Evolutionary conservation across 1,139 yeast genomes (phyloP).

Genomic region (Candida pseudoviswanathii): DNA sequence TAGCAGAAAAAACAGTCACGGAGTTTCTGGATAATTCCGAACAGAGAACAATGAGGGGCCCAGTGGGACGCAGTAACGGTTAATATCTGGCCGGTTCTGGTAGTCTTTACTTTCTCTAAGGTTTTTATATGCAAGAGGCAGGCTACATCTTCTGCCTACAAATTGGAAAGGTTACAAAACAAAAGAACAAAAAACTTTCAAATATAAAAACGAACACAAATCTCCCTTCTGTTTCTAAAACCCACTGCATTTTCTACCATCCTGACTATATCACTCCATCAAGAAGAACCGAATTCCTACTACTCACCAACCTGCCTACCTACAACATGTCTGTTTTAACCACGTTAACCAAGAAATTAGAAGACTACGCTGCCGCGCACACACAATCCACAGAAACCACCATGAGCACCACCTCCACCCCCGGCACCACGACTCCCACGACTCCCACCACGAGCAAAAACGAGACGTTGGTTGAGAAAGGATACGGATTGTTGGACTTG

Average conservation of each 20-base stretch:
- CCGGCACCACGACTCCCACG: conserved; percentile 4
- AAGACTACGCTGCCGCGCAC: neutral
- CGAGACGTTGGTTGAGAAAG: conserved; percentile 8
- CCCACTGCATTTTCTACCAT: too few relatives aligned
- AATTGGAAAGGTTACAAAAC: neutral
- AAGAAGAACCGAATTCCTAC: too few relatives aligned
- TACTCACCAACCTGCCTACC: neutral
- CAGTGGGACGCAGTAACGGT: conserved; percentile 1
- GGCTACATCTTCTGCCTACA: too few relatives aligned
- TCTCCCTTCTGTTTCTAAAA: too few relatives aligned
- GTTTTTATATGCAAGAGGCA: neutral
- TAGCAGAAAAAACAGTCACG: neutral
- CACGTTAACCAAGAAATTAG: conserved; percentile 1
- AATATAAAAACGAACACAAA: conserved; percentile 1
- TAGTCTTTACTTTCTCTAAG: neutral
- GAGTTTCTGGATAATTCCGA: conserved; percentile 5
- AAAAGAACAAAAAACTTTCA: neutral
- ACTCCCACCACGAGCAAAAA: conserved; percentile 2
- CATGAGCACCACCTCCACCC: neutral
- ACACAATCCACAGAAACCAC: neutral
- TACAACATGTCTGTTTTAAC: neutral
- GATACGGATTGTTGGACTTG: conserved; percentile 13
- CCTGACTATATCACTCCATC: neutral
- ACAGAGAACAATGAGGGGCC: too few relatives aligned
- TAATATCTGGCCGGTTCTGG: too few relatives aligned